Evolutionary conservation across 768 basidiomycete species (phyloP).

Genomic region (Auricularia cornea): DNA sequence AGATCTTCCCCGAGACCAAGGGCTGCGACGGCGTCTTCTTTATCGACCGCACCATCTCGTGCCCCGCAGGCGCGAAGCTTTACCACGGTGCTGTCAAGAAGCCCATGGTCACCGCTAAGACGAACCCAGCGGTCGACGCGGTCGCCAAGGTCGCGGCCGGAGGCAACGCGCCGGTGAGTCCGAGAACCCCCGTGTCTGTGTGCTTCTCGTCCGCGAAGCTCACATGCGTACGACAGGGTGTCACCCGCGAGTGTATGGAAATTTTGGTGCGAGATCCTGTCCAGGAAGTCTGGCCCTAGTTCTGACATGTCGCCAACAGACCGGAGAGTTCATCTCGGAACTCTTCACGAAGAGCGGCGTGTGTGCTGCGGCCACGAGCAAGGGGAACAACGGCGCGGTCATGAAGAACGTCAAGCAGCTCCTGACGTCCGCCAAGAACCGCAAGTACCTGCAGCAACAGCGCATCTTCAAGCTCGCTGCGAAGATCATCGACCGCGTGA

Average conservation of each 20-base stretch:
- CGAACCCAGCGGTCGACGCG: neutral
- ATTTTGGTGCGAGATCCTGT: neutral
- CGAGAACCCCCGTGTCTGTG: no score
- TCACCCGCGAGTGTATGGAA: neutral
- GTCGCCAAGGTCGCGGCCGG: neutral
- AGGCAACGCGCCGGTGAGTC: neutral
- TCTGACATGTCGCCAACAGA: neutral
- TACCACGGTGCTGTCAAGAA: neutral
- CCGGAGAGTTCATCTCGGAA: neutral
- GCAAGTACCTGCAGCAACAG: neutral
- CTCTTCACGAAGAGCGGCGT: neutral
- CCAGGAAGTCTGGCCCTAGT: neutral
- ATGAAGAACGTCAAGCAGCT: neutral
- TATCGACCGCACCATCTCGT: neutral
- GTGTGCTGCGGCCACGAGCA: conserved; percentile 1
- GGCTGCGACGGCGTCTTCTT: neutral
- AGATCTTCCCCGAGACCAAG: neutral
- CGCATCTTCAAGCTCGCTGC: neutral
- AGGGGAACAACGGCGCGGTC: neutral
- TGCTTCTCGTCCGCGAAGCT: neutral
- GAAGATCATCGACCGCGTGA: neutral
- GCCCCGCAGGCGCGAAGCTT: neutral
- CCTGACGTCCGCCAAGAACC: neutral
- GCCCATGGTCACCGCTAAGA: neutral
- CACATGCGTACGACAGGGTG: neutral